These are phyloP conservation scores for Trifolium pratense DNA, from an alignment of 306 rosid species.

Conservation along the genomic window DNA sequence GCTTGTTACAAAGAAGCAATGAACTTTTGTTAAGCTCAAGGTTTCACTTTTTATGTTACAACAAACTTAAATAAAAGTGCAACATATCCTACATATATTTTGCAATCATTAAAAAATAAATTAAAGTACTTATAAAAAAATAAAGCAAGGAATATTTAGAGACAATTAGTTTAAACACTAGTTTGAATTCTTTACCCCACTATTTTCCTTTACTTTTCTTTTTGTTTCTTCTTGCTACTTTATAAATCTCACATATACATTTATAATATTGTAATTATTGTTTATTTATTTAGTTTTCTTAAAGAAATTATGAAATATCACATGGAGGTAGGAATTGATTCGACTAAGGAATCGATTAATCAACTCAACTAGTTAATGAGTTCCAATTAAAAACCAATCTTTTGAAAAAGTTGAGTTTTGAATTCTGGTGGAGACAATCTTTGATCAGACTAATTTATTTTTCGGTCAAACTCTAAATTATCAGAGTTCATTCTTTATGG, in stretches of 20 bases:
- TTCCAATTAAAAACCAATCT: background rate
- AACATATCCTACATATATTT: no score
- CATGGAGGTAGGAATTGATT: background rate
- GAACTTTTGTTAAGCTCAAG: slow-evolving; percentile 76
- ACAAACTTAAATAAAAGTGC: no score
- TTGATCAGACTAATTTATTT: background rate
- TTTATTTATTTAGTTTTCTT: background rate
- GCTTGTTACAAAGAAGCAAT: slow-evolving; percentile 41
- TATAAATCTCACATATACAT: background rate
- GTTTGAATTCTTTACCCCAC: slow-evolving; percentile 42
- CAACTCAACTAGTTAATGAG: background rate
- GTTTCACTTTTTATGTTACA: slow-evolving; percentile 62
- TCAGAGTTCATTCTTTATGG: background rate
- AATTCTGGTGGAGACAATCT: background rate
- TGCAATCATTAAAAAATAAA: slow-evolving; percentile 24
- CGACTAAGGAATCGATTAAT: no score
- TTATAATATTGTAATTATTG: background rate
- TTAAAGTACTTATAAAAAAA: background rate
- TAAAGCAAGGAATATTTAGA: slow-evolving; percentile 26
- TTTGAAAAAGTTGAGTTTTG: no score
- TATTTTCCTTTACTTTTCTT: slow-evolving; percentile 37
- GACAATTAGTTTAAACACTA: slow-evolving; percentile 7
- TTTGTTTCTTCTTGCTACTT: slow-evolving; percentile 30
- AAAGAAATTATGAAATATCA: background rate
- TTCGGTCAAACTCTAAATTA: no score